Evolutionary conservation across 2,329 filamentous ascomycete genomes (phyloP), one percentile per base, ranked within the genome.

Genomic region (Cladorrhinum sp.): DNA sequence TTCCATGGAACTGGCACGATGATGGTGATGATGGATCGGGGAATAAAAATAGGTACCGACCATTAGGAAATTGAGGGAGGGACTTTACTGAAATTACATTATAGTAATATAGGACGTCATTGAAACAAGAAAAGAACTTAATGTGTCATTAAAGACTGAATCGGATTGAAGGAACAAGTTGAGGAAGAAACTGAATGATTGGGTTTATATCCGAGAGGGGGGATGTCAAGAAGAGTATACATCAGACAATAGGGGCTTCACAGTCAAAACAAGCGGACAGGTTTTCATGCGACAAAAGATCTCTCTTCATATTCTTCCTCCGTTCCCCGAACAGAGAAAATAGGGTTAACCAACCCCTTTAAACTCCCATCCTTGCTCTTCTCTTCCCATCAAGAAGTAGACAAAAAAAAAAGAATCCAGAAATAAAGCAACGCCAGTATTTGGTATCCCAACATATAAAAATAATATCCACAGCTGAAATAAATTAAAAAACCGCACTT

Each of bases 1-100:
- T 55, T 58, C 46, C 51, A 55, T 24, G 28, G 20, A 58, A 21
- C 46, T 49, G n/a, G n/a, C n/a, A n/a, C n/a, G n/a, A n/a, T n/a
- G n/a, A n/a, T 49, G 39, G 16, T 48, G 14, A 21, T 48, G 18
- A n/a, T 49, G 18, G 3, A 36, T 36, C 33, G 33, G 33, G 33
- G 9, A 36, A 36, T 36, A 36, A 2, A 36, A 36, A 36, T 26
- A 24, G 20, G 49, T 26, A 24, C 46, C 18, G 18, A 49, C 14
- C 39, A n/a, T n/a, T 21, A 4, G 20, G 5, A n/a, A n/a, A 48
- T 4, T 12, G 12, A 48, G 14, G 12, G 16, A 48, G 39, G 20
- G 12, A 48, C n/a, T n/a, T n/a, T n/a, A n/a, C n/a, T n/a, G n/a
- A n/a, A n/a, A n/a, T n/a, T n/a, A n/a, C n/a, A n/a, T n/a, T n/a